phyloP scores from a whole-genome alignment of 805 yeast species.

The Candida ponderosae region DNA sequence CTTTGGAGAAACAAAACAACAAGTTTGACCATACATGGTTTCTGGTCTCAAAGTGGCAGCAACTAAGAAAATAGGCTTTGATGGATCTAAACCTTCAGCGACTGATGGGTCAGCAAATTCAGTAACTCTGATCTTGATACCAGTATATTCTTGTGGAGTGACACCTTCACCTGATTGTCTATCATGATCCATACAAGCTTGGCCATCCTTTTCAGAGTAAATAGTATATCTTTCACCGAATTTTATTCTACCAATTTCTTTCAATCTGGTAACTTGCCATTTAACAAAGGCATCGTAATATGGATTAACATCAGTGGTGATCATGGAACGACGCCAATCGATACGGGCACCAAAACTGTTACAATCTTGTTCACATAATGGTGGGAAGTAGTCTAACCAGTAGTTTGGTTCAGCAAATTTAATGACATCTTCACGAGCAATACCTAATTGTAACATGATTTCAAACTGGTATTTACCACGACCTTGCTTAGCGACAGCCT shows the following conservation, averaged over 20 bases:
- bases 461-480: constrained; percentile 92
- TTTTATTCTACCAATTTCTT: constrained; percentile 82
- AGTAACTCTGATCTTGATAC: constrained; percentile 76
- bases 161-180: constrained; percentile 97
- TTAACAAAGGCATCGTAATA: constrained; percentile 91
- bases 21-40: constrained; percentile 98
- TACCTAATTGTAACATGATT: constrained; percentile 92
- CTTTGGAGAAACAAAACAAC: constrained; percentile 96
- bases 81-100: constrained; percentile 27
- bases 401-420: constrained; percentile 87
- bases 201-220: constrained; percentile 96
- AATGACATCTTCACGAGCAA: constrained; percentile 71
- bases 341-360: constrained; percentile 81
- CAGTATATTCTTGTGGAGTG: constrained; percentile 92
- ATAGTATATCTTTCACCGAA: constrained; percentile 98
- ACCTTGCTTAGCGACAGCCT: constrained; percentile 91
- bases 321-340: constrained; percentile 96
- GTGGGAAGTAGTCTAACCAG: constrained; percentile 92
- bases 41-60: constrained; percentile 99
- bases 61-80: constrained; percentile 70
- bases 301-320: constrained; percentile 92
- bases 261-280: constrained; percentile 93
- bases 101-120: constrained; percentile 42
- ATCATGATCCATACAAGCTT: constrained; percentile 99
- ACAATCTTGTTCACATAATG: constrained; percentile 76